Conservation (phyloP, 805 yeast genomes). For the Kregervanrija fluxuum region DNA sequence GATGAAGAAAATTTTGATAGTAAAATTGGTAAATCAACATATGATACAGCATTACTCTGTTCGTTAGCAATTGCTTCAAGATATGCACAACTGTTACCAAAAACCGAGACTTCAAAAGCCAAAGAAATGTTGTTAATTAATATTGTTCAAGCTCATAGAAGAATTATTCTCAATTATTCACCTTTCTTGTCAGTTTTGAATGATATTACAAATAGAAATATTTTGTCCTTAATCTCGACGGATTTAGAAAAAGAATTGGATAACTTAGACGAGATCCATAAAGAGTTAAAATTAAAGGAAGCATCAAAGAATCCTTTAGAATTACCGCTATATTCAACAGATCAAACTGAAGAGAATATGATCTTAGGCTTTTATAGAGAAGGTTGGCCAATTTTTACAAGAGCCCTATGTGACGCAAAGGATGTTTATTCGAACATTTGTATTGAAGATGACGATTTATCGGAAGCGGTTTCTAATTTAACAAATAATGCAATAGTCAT, state of each 20-base stretch:
- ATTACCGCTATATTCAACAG: conserved; percentile 16
- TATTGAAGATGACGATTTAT: conserved; percentile 17
- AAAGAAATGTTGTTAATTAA: conserved; percentile 15
- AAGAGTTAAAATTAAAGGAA: conserved; percentile 8
- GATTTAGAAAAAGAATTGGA: conserved; percentile 8
- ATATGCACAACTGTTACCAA: conserved; percentile 18
- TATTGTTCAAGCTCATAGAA: conserved; percentile 19
- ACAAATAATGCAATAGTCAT: conserved; percentile 13
- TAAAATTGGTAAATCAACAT: conserved; percentile 5
- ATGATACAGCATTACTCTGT: conserved; percentile 13
- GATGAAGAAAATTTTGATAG: conserved; percentile 7
- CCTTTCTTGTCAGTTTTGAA: conserved; percentile 19
- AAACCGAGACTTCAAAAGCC: conserved; percentile 15
- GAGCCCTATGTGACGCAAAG: conserved; percentile 18
- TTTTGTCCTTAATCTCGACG: conserved; percentile 7
- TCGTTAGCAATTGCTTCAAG: conserved; percentile 18
- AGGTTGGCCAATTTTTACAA: conserved; percentile 25
- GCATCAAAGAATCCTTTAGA: conserved; percentile 14
- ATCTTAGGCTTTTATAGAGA: conserved; percentile 15
- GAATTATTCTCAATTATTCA: conserved; percentile 20
- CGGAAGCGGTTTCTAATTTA: conserved; percentile 15
- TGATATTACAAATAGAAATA: conserved; percentile 11
- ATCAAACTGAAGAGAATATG: conserved; percentile 16
- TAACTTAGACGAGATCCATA: conserved; percentile 5
- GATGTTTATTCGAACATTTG: conserved; percentile 21